These are phyloP conservation scores for Globisporangium irregulare DNA, from an alignment of 352 stramenopile species.

Conservation along the genomic window DNA sequence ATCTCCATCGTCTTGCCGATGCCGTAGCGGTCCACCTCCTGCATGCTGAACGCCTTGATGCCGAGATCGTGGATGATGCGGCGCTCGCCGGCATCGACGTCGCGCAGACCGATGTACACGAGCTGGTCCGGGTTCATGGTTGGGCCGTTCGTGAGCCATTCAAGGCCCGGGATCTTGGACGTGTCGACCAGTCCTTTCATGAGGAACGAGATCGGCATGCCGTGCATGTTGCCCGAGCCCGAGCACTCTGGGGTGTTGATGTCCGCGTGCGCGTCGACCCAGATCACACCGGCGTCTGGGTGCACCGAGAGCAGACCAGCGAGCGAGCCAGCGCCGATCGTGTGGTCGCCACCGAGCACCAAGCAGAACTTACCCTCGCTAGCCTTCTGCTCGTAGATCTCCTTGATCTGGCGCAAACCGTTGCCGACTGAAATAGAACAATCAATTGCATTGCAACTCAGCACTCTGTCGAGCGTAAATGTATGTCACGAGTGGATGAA, in stretches of 20 bases:
- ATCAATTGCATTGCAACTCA: neutral
- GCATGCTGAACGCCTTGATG: conserved; percentile 96
- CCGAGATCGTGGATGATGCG: conserved; percentile 88
- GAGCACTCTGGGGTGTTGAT: conserved; percentile 94
- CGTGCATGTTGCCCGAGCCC: conserved; percentile 96
- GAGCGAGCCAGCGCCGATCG: conserved; percentile 92
- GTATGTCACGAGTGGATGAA: neutral
- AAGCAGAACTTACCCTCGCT: conserved; percentile 93
- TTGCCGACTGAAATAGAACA: conserved; percentile 66
- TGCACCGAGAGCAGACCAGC: conserved; percentile 88
- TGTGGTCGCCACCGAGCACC: conserved; percentile 96
- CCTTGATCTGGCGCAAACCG: conserved; percentile 72
- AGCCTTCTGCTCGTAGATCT: conserved; percentile 85
- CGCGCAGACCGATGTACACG: conserved; percentile 95
- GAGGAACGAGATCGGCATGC: conserved; percentile 96
- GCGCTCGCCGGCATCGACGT: conserved; percentile 92
- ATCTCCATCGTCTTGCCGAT: conserved; percentile 97
- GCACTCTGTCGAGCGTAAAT: neutral
- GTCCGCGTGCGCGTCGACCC: conserved; percentile 98
- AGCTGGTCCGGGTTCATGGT: conserved; percentile 85
- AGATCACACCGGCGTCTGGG: conserved; percentile 94
- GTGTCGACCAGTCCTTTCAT: conserved; percentile 90
- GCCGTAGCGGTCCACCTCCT: conserved; percentile 95
- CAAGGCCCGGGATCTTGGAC: conserved; percentile 90
- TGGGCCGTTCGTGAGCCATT: conserved; percentile 88